These are phyloP conservation scores for Acrodontium crateriforme DNA, from an alignment of 2,329 filamentous ascomycete species.

Conservation along the genomic window DNA sequence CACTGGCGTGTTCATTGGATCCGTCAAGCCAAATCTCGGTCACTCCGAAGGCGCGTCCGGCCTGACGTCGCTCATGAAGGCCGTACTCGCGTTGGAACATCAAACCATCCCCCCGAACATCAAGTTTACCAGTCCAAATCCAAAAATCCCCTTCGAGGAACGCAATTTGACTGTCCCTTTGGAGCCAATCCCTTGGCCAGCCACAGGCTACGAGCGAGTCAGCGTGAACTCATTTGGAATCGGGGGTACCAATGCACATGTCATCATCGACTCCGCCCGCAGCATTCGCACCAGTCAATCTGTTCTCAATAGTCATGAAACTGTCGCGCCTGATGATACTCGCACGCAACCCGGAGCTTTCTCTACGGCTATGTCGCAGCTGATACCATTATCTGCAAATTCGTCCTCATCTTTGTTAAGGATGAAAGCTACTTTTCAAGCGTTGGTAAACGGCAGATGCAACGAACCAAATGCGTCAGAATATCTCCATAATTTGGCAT, in stretches of 20 bases:
- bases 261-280: neutral
- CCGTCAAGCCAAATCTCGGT: conserved; percentile 8
- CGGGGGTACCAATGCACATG: conserved; percentile 39
- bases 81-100: conserved; percentile 12
- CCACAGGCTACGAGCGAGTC: conserved; percentile 1
- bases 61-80: conserved; percentile 7
- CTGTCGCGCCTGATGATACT: too few relatives aligned
- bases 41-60: conserved; percentile 7
- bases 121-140: conserved; percentile 12
- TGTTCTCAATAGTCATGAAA: too few relatives aligned
- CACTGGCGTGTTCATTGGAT: too few relatives aligned
- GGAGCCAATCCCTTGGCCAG: conserved; percentile 17
- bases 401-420: too few relatives aligned
- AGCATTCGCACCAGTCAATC: too few relatives aligned
- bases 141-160: conserved; percentile 13
- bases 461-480: too few relatives aligned
- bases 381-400: too few relatives aligned
- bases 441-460: too few relatives aligned
- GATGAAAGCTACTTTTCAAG: too few relatives aligned
- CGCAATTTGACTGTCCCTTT: conserved; percentile 6
- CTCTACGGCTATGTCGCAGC: too few relatives aligned
- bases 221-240: conserved; percentile 44
- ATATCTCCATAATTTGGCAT: too few relatives aligned
- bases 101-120: conserved; percentile 12
- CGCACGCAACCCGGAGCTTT: too few relatives aligned